Evolutionary conservation across 75 land plant species (phyloP), one percentile per base, ranked within the genome.

Genomic region (Pinus taeda): DNA sequence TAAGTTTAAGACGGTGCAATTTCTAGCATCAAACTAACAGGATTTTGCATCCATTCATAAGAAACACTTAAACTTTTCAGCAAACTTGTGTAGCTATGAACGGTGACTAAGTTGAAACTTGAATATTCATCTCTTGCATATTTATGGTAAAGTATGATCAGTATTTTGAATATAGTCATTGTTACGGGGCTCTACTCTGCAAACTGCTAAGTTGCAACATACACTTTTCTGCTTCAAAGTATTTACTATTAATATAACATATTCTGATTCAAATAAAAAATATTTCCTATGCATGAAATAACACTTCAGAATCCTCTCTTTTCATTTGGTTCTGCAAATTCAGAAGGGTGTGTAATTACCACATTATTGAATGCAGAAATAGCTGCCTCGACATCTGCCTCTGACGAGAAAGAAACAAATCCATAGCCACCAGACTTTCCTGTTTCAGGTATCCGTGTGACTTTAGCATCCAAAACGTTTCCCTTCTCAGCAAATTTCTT

Each of bases 371-470:
- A 80, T 60, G 86, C 80, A 39, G 91, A 70, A 63, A 97, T 81
- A 24, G 95, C 99, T 75, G 90, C 86, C 63, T 91, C 79, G 15
- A 87, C 91, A 53, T 95, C 99, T 42, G 81, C 86, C 26, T 93
- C 95, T 26, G 93, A 91, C 21, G 92, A 90, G 67, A 93, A 91
- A 0, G 96, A 81, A 37, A 95, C 99, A 84, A 97, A 97, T 4
- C 98, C 99, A 82, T 86, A 97, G 13, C 98, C 93, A n/a, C 86
- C 81, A 5, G 99, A 95, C 79, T 94, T 89, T 56, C 98, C 93
- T 37, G 98, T 93, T 59, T 92, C 93, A 33, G 87, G 87, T 30
- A 88, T 92, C 20, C 88, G 82, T 3, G 91, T 83, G 37, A 97
- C 89, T 83, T 91, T 97, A 20, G 99, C 98, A 74, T 94, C 88